These are phyloP conservation scores for Ilex aquifolium DNA, from an alignment of 257 asterid species.

Conservation along the genomic window DNA sequence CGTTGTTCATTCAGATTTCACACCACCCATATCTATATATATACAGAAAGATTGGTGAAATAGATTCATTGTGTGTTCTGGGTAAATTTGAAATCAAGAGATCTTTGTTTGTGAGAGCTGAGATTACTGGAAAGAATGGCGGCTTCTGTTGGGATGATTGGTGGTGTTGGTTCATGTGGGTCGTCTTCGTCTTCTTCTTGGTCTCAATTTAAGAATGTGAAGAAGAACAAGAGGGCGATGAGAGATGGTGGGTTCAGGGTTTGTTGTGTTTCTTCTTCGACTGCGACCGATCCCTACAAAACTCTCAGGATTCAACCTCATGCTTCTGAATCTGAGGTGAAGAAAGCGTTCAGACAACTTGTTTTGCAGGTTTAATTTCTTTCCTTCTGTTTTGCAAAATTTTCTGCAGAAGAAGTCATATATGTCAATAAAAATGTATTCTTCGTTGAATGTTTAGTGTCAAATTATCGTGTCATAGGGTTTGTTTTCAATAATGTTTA, in stretches of 20 bases:
- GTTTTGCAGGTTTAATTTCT: slow-evolving; percentile 59
- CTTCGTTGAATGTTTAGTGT: background rate
- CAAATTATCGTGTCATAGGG: no score
- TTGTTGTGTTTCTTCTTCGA: slow-evolving; percentile 42
- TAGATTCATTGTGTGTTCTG: no score
- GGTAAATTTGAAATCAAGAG: no score
- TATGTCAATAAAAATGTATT: background rate
- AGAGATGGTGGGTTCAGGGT: slow-evolving; percentile 37
- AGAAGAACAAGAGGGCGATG: slow-evolving; percentile 14
- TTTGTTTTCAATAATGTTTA: background rate
- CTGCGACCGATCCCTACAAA: slow-evolving; percentile 57
- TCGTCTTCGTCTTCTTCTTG: slow-evolving; percentile 27
- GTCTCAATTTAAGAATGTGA: slow-evolving; percentile 30
- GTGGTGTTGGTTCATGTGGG: slow-evolving; percentile 24
- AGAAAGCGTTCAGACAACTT: slow-evolving; percentile 78
- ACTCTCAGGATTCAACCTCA: slow-evolving; percentile 59
- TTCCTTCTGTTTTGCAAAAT: background rate
- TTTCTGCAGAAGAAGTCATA: background rate
- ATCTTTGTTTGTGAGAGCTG: no score
- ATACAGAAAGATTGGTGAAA: no score
- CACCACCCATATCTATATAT: no score
- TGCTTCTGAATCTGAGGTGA: slow-evolving; percentile 89
- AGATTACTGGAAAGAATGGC: slow-evolving; percentile 46
- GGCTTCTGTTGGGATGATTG: slow-evolving; percentile 24
- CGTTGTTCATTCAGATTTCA: no score